Percentiles rank a stretch among this genome's conserved stretches.
phyloP scores from a whole-genome alignment of 75 land plant species.

The Sequoia sempervirens region DNA sequence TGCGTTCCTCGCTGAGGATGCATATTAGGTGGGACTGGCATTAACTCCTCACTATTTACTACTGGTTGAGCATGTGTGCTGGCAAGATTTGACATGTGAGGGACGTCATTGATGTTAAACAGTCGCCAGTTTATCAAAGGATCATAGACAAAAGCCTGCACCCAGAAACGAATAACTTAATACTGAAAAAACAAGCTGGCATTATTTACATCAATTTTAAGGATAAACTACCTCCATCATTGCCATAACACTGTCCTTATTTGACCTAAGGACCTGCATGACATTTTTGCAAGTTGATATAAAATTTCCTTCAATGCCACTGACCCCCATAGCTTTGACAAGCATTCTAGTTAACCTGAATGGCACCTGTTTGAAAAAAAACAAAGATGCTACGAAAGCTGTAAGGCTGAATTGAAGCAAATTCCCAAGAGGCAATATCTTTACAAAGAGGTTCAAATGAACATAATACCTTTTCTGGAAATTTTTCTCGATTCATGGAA shows the following conservation, averaged over 20 bases:
- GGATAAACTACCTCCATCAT: conserved; percentile 90
- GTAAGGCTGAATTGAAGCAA: background rate
- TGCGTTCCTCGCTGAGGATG: conserved; percentile 85
- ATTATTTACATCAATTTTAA: background rate
- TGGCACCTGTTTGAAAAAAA: conserved; percentile 61
- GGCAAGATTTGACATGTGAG: conserved; percentile 60
- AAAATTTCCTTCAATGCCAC: conserved; percentile 98
- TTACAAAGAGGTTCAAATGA: background rate
- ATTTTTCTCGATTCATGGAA: conserved; percentile 97
- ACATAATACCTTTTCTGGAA: conserved; percentile 81
- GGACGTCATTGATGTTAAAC: conserved; percentile 89
- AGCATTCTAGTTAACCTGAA: conserved; percentile 98
- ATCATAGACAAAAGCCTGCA: conserved; percentile 96
- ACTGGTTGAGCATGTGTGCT: conserved; percentile 49
- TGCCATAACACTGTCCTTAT: conserved; percentile 99
- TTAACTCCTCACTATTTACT: conserved; percentile 62
- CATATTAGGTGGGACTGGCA: conserved; percentile 26
- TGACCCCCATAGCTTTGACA: conserved; percentile 99
- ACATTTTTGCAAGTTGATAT: conserved; percentile 98
- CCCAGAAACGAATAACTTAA: background rate
- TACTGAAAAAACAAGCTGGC: background rate
- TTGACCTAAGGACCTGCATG: conserved; percentile 93
- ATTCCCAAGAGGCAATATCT: background rate
- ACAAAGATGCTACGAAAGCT: conserved; percentile 3
- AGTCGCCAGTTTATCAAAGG: conserved; percentile 98